Evolutionary conservation across 257 asterid genomes (phyloP), one percentile per base, ranked within the genome.

Genomic region (Rehmannia glutinosa): DNA sequence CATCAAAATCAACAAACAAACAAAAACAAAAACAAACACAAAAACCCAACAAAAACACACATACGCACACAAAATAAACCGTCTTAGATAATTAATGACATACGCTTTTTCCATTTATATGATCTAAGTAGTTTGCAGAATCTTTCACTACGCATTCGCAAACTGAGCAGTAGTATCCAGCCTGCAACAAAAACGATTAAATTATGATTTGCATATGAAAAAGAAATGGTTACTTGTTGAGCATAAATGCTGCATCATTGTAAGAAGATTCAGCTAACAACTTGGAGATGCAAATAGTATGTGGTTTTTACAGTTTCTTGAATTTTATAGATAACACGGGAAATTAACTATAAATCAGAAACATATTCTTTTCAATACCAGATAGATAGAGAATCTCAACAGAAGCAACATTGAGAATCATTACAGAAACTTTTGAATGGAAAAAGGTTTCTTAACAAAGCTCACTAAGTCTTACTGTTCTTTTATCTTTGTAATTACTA

Each of bases 111-210:
- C 99, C 99, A 81, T 94, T 94, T 73, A 94, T 94, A 78, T 94
- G 99, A 79, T 94, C 99, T 76, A 94, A 76, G 89, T 94, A 94
- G 83, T 94, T 94, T 52, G 99, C 99, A 54, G 99, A 94, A 82
- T 94, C 99, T 75, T 94, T 94, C 11, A 94, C 99, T 12, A 94
- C 98, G 62, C 99, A 94, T 79, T 94, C 99, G 66, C 99, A 94
- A 60, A 94, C 99, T 39, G 95, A 84, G 86, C 99, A 94, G 78
- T 15, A 94, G 81, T 94, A 91, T 71, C 99, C 99, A 69, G 99
- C 98, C 99, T 94, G 95, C 82, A 78, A 64, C n/a, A 73, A 64
- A 66, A 78, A 11, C 28, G 42, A 62, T 33, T 65, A 15, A 20
- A 56, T 66, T 62, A 63, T 59, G 45, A 72, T 28, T 51, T 59